Evolutionary conservation across 768 basidiomycete species (phyloP), one percentile per base, ranked within the genome.

Genomic region (Chalciporus sphaerocephalus): DNA sequence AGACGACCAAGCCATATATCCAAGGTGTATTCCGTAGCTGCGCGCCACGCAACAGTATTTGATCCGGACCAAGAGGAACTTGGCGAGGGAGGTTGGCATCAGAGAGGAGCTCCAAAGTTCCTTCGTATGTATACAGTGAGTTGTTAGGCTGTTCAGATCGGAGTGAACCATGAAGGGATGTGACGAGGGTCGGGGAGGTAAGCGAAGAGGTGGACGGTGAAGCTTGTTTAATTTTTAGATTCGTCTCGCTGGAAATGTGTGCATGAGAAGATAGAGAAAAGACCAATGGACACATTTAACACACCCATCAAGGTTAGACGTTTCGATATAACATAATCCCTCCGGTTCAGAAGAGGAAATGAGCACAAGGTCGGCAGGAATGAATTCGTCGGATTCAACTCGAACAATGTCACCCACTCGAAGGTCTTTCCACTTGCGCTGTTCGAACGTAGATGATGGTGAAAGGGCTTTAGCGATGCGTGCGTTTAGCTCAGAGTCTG

Each of bases 101-200:
- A 2, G 78, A 75, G 6, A 79, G 62, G 38, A 89, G 72, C 43
- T 86, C 85, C 39, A 92, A 58, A 8, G 86, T 80, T 50, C 86
- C 81, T 74, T 97, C 94, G 57, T 87, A 99, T 0, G 96, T 98
- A 67, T 99, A 98, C 3, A 99, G 70, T 0, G 92, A 95, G 57
- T 94, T 96, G 66, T 99, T 99, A 6, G 96, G 96, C 49, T 97
- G 92, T 64, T 99, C 96, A 7, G 90, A 95, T 35, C 92, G 83
- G 18, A 99, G 73, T 12, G 86, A 82, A 11, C 96, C 96, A 30
- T 78, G 81, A 2, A 99, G 73, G 6, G 79, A 64, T 15, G 77
- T 74, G 33, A 92, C 85, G 9, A 85, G 76, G 6, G 80, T 67
- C 1, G 95, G 93, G 3, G 89, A 80, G 5, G 85, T 92, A 34